These are phyloP conservation scores for Quercus lobata DNA, from an alignment of 331 rosid genomes.

Conservation along the genomic window DNA sequence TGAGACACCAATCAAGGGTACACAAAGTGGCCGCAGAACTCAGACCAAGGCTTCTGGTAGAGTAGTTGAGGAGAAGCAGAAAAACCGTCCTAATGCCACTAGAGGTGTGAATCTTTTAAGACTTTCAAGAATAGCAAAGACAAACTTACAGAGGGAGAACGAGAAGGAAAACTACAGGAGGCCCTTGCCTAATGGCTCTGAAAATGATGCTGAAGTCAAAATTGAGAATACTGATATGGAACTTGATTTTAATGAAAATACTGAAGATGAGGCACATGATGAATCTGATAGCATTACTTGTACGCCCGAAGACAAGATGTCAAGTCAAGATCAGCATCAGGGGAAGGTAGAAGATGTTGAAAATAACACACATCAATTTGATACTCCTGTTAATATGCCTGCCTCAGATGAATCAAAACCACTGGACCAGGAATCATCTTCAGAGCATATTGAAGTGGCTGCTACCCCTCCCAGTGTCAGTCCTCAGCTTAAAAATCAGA, in stretches of 20 bases:
- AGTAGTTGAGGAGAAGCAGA: constrained; percentile 62
- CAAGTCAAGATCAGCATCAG: constrained; percentile 36
- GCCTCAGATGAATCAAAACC: constrained; percentile 45
- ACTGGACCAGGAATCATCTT: constrained; percentile 59
- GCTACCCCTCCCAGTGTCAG: constrained; percentile 62
- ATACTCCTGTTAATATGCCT: constrained; percentile 40
- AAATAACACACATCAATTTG: constrained; percentile 38
- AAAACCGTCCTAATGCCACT: constrained; percentile 48
- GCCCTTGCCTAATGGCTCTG: constrained; percentile 55
- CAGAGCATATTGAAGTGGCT: constrained; percentile 47
- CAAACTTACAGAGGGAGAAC: constrained; percentile 86
- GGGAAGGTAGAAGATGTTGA: constrained; percentile 60
- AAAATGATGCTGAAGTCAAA: constrained; percentile 89
- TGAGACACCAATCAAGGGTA: constrained; percentile 72
- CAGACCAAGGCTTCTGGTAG: constrained; percentile 70
- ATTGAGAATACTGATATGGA: constrained; percentile 98
- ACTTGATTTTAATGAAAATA: constrained; percentile 88
- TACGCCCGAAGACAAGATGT: constrained; percentile 44
- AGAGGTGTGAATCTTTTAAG: constrained; percentile 84
- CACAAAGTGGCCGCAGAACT: constrained; percentile 63
- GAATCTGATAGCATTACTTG: constrained; percentile 63
- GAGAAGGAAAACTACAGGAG: constrained; percentile 98
- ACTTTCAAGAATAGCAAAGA: constrained; percentile 86
- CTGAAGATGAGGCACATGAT: constrained; percentile 79
- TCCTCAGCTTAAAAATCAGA: constrained; percentile 75